These are phyloP conservation scores for Nidularia pulvinata DNA, from an alignment of 768 basidiomycete genomes.

Conservation along the genomic window DNA sequence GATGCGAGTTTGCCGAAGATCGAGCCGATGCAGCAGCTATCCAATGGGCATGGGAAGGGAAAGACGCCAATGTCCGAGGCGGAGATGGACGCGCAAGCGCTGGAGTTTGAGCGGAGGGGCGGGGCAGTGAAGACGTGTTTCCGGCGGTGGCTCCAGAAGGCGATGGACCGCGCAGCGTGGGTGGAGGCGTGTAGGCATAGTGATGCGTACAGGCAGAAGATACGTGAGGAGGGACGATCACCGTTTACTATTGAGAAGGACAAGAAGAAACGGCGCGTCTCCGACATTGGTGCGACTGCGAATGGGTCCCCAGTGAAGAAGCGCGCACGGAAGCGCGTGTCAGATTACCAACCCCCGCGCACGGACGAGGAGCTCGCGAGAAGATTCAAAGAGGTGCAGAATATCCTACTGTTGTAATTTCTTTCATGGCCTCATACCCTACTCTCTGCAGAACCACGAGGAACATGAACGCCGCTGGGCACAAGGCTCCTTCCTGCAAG, in stretches of 20 bases:
- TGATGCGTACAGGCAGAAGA: conserved; percentile 58
- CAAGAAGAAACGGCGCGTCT: conserved; percentile 32
- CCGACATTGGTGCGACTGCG: conserved; percentile 10
- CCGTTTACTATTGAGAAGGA: conserved; percentile 14
- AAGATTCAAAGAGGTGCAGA: conserved; percentile 67
- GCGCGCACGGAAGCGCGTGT: conserved; percentile 35
- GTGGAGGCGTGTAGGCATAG: conserved; percentile 60
- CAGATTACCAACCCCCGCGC: conserved; percentile 49
- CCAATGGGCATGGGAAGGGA: conserved; percentile 19
- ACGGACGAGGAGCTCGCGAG: conserved; percentile 67
- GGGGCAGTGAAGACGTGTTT: conserved; percentile 39
- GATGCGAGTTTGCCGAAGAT: too few relatives aligned
- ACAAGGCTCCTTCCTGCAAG: conserved; percentile 63
- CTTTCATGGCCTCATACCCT: conserved; percentile 12
- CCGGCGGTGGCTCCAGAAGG: conserved; percentile 42
- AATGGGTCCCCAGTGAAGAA: conserved; percentile 30
- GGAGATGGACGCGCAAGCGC: conserved; percentile 37
- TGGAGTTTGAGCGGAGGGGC: conserved; percentile 38
- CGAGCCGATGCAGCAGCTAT: too few relatives aligned
- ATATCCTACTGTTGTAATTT: conserved; percentile 10
- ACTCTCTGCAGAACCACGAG: conserved; percentile 57
- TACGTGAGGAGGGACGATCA: conserved; percentile 20
- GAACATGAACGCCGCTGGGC: conserved; percentile 78
- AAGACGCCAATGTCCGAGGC: conserved; percentile 28
- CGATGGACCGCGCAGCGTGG: conserved; percentile 51